Conservation (phyloP, 805 yeast genomes). For the Lachancea lanzarotensis region DNA sequence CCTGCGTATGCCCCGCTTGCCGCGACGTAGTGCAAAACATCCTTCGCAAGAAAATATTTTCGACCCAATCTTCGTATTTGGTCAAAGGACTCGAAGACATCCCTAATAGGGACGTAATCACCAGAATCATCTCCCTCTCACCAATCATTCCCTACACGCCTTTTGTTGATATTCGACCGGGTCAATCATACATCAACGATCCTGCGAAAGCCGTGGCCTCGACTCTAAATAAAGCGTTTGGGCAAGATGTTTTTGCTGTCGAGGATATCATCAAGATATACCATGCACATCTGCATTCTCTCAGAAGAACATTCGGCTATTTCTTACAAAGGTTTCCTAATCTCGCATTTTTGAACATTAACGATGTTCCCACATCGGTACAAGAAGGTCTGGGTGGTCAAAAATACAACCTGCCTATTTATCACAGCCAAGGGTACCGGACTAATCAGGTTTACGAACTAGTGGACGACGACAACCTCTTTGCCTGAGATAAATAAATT, state of each 20-base stretch:
- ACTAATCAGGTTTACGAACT: slow-evolving; percentile 29
- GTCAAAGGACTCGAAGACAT: slow-evolving; percentile 20
- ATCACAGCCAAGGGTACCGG: slow-evolving; percentile 18
- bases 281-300: slow-evolving; percentile 32
- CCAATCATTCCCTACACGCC: slow-evolving; percentile 35
- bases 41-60: slow-evolving; percentile 28
- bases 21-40: slow-evolving; percentile 22
- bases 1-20: slow-evolving; percentile 27
- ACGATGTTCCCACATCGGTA: slow-evolving; percentile 32
- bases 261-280: slow-evolving; percentile 29
- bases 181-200: slow-evolving; percentile 32
- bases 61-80: slow-evolving; percentile 20
- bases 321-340: slow-evolving; percentile 26
- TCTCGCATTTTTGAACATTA: slow-evolving; percentile 30
- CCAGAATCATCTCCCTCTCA: slow-evolving; percentile 27
- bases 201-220: slow-evolving; percentile 23
- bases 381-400: slow-evolving; percentile 23
- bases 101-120: slow-evolving; percentile 25
- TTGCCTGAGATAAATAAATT: slow-evolving; percentile 6
- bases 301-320: slow-evolving; percentile 30
- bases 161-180: slow-evolving; percentile 32
- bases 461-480: slow-evolving; percentile 26
- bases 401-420: slow-evolving; percentile 26
- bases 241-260: slow-evolving; percentile 15
- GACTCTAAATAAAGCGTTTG: slow-evolving; percentile 22